Conservation (phyloP, 2,329 filamentous ascomycete genomes). For the Penicillium verrucosum region DNA sequence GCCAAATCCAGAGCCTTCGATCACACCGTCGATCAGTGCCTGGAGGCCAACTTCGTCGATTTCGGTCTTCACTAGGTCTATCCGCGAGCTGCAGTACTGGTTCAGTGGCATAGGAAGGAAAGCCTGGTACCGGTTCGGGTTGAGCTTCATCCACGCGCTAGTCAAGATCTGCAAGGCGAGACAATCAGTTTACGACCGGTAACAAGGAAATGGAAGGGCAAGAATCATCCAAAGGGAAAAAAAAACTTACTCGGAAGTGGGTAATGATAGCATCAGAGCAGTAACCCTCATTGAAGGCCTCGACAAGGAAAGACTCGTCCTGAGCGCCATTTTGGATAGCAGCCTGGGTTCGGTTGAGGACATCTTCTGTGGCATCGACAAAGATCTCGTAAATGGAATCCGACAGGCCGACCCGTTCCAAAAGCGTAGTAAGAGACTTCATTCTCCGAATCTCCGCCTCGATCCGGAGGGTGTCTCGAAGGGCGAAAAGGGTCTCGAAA, state of each 20-base stretch:
- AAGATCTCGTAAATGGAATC: conserved; percentile 77
- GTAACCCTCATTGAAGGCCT: conserved; percentile 70
- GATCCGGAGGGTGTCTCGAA: conserved; percentile 62
- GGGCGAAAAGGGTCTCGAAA: conserved; percentile 76
- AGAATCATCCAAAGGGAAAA: background rate
- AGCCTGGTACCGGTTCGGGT: conserved; percentile 64
- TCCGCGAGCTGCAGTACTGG: conserved; percentile 65
- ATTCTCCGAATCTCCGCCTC: conserved; percentile 70
- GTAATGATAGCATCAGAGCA: conserved; percentile 76
- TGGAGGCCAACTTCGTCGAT: conserved; percentile 88
- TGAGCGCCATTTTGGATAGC: conserved; percentile 57
- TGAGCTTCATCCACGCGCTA: conserved; percentile 76
- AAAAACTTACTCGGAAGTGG: conserved; percentile 61
- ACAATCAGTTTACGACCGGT: conserved; percentile 9
- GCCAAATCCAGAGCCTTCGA: conserved; percentile 73
- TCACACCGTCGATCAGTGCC: conserved; percentile 71
- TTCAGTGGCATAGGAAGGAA: conserved; percentile 67
- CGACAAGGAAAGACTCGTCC: conserved; percentile 56
- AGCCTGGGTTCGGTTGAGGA: conserved; percentile 63
- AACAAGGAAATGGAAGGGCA: conserved; percentile 5
- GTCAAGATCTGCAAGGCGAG: conserved; percentile 63
- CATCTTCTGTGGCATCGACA: conserved; percentile 67
- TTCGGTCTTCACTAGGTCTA: conserved; percentile 75
- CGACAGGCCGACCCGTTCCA: conserved; percentile 67
- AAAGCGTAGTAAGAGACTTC: conserved; percentile 65